Evolutionary conservation across 2,329 filamentous ascomycete genomes (phyloP), one percentile per base, ranked within the genome.

Genomic region (Sporothrix schenckii): DNA sequence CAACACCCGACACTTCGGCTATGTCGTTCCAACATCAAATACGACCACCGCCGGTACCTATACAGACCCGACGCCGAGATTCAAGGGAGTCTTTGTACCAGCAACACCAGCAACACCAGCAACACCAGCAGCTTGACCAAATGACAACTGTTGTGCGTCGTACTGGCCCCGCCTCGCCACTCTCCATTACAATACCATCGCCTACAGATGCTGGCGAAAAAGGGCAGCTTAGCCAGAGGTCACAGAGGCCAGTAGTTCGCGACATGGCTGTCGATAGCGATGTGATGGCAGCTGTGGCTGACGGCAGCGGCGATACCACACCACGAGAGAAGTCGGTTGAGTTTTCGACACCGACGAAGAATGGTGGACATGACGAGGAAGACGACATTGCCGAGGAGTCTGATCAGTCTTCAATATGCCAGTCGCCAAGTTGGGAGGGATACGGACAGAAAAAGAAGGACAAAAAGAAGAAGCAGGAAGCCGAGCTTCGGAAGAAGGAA

Each of bases 351-450:
- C 82, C 66, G 75, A 79, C 27, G 77, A 78, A 41, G 77, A 78
- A 7, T 47, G 71, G 77, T 69, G 71, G 72, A 13, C 69, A 74
- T 49, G 67, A 72, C 21, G 67, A 73, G 19, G 70, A 71, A 1
- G 53, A 63, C 0, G 74, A 77, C 39, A 77, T 77, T 52, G 76
- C 78, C 13, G 76, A 75, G n/a, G 76, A 78, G 72, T 83, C 81
- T 3, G 82, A 83, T 65, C 78, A 82, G 63, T 83, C 82, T 3
- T 84, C 83, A 0, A 86, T 88, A 69, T 89, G 87, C 72, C 85
- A 88, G 69, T 89, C 87, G 1, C 87, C 87, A 1, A 88, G 83
- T 69, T 89, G 87, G 87, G 86, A 88, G 72, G 83, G 85, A 27
- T 86, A 86, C 74, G 81, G 82, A 2, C 82, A 83, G 24, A 83